A percentile compares a stretch with the other conserved stretches of the same genome.
Evolutionary conservation across 306 rosid genomes (phyloP).

Genomic region (Sechiopsis laciniata): DNA sequence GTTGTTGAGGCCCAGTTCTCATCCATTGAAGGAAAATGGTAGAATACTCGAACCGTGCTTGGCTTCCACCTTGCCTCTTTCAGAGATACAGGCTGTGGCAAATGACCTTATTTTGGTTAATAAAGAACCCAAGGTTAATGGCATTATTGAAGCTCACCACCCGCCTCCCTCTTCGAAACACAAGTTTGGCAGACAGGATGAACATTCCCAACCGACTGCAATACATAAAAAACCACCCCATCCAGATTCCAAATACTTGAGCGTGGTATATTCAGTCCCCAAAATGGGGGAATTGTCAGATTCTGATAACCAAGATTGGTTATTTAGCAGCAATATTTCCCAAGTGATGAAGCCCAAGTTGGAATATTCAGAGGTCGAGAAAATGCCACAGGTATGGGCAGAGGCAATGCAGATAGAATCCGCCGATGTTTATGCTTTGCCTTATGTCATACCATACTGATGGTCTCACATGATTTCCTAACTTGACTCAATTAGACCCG

Average conservation of each 20-base stretch:
- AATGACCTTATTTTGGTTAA: constrained; percentile 37
- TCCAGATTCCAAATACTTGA: constrained; percentile 65
- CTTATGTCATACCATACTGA: constrained; percentile 90
- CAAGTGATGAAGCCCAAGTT: constrained; percentile 35
- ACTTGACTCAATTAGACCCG: constrained; percentile 23
- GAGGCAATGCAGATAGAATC: constrained; percentile 64
- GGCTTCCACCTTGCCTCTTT: constrained; percentile 35
- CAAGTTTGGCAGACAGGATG: constrained; percentile 29
- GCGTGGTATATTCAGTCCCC: constrained; percentile 61
- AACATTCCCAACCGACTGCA: constrained; percentile 29
- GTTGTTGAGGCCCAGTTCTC: constrained; percentile 44
- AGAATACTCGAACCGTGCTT: constrained; percentile 53
- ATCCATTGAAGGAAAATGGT: constrained; percentile 54
- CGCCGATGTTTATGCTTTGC: constrained; percentile 65
- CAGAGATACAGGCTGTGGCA: constrained; percentile 40
- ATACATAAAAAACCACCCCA: constrained; percentile 51
- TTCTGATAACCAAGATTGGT: constrained; percentile 64
- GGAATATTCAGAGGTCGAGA: constrained; percentile 40
- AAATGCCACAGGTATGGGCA: constrained; percentile 66
- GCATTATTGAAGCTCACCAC: constrained; percentile 43
- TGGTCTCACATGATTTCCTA: constrained; percentile 27
- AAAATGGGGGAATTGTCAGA: constrained; percentile 47
- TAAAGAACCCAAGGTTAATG: constrained; percentile 56
- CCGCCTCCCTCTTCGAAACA: constrained; percentile 31
- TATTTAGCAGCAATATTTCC: constrained; percentile 40